phyloP scores from a whole-genome alignment of 2,329 filamentous ascomycete species.

The Cladorrhinum sp. region DNA sequence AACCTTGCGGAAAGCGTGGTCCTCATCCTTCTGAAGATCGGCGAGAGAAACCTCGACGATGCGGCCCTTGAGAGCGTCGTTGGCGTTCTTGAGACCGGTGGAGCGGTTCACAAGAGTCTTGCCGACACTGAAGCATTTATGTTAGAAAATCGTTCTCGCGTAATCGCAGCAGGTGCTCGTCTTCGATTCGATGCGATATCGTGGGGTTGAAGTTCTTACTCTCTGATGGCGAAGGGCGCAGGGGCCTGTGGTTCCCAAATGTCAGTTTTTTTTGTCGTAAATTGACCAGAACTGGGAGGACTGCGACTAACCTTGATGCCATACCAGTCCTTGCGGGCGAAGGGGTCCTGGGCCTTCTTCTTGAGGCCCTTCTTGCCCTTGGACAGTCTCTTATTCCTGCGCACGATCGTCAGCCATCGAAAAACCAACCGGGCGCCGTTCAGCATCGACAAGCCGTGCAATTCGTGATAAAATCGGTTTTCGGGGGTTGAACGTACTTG shows the following conservation, averaged over 20 bases:
- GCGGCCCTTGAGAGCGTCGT: slow-evolving; percentile 97
- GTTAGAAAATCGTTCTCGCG: slow-evolving; percentile 24
- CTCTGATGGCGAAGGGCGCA: slow-evolving; percentile 90
- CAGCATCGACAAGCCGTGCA: slow-evolving; percentile 11
- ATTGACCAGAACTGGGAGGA: not conserved
- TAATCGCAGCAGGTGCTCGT: slow-evolving; percentile 4
- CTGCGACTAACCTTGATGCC: slow-evolving; percentile 73
- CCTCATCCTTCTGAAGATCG: slow-evolving; percentile 99
- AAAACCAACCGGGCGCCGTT: slow-evolving; percentile 7
- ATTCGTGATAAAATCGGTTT: slow-evolving; percentile 19
- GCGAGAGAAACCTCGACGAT: slow-evolving; percentile 99
- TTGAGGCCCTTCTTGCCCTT: slow-evolving; percentile 99
- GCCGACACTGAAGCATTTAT: slow-evolving; percentile 71
- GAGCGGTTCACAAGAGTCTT: slow-evolving; percentile 99
- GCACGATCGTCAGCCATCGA: slow-evolving; percentile 24
- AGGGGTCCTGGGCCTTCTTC: slow-evolving; percentile 98
- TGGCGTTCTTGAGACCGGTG: slow-evolving; percentile 99
- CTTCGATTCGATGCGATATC: slow-evolving; percentile 8
- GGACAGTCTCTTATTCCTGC: slow-evolving; percentile 99
- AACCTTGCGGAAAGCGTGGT: slow-evolving; percentile 99
- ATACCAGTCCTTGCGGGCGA: slow-evolving; percentile 99
- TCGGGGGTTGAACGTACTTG: slow-evolving; percentile 45
- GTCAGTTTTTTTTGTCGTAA: slow-evolving; percentile 25
- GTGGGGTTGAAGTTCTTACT: slow-evolving; percentile 61
- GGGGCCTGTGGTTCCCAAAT: slow-evolving; percentile 61